Percentiles rank a stretch among this genome's conserved stretches.
phyloP scores from a whole-genome alignment of 257 asterid genomes.

The Ehretia macrophylla region DNA sequence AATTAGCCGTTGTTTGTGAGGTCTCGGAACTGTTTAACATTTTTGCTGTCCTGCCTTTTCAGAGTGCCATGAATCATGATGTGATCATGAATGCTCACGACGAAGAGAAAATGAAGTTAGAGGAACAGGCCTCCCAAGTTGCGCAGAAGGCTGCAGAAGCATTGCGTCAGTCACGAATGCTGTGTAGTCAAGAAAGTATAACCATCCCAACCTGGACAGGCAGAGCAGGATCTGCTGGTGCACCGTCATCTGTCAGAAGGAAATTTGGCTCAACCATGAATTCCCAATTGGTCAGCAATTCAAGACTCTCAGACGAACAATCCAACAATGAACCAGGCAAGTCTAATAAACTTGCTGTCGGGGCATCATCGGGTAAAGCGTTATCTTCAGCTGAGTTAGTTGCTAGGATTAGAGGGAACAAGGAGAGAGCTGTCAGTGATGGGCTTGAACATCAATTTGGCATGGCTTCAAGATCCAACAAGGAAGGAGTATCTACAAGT shows the following conservation, averaged over 20 bases:
- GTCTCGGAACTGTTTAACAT: background rate
- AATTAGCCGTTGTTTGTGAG: background rate
- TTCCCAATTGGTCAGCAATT: conserved; percentile 35
- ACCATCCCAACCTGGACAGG: conserved; percentile 97
- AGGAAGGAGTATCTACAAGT: conserved; percentile 24
- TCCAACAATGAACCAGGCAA: conserved; percentile 21
- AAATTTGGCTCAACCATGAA: conserved; percentile 79
- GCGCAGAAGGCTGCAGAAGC: conserved; percentile 99
- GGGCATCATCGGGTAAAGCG: conserved; percentile 78
- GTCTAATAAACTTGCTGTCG: conserved; percentile 51
- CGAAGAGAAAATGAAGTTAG: conserved; percentile 73
- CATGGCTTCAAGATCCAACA: conserved; percentile 32
- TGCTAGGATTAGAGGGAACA: conserved; percentile 65
- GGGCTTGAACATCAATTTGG: conserved; percentile 74
- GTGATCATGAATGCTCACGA: conserved; percentile 84
- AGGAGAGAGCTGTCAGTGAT: conserved; percentile 56
- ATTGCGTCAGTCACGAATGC: conserved; percentile 80
- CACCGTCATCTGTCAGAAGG: conserved; percentile 59
- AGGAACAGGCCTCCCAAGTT: conserved; percentile 78
- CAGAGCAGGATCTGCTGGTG: conserved; percentile 91
- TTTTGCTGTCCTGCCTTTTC: conserved; percentile 13
- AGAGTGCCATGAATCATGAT: conserved; percentile 97
- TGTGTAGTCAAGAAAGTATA: conserved; percentile 73
- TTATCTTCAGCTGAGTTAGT: conserved; percentile 77
- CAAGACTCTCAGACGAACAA: conserved; percentile 38